A percentile compares a stretch with the other conserved stretches of the same genome.
These are phyloP conservation scores for Gyromitra esculenta DNA, from an alignment of 2,329 filamentous ascomycete genomes.

Conservation along the genomic window DNA sequence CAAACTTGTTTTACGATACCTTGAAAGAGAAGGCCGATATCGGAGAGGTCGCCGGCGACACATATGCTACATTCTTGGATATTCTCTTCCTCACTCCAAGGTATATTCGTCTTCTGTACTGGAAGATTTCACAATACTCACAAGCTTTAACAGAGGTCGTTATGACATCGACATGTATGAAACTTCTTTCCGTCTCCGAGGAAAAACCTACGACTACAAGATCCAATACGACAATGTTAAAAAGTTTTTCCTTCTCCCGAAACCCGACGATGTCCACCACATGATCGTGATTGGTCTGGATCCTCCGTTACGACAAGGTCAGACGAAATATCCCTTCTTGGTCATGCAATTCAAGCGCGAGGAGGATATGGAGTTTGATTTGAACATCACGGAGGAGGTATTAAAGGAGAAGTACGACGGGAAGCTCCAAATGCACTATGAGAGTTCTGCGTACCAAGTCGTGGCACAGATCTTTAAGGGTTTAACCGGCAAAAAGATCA, in stretches of 20 bases:
- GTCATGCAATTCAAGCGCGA: constrained; percentile 99
- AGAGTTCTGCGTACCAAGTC: constrained; percentile 90
- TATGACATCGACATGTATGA: constrained; percentile 99
- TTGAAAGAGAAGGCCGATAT: constrained; percentile 99
- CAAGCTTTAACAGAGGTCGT: constrained; percentile 74
- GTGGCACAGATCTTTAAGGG: constrained; percentile 96
- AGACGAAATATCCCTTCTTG: constrained; percentile 96
- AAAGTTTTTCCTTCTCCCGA: constrained; percentile 98
- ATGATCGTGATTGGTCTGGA: constrained; percentile 95
- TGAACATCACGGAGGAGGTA: constrained; percentile 93
- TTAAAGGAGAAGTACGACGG: constrained; percentile 87
- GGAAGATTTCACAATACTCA: constrained; percentile 50
- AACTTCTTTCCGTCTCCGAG: constrained; percentile 91
- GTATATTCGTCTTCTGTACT: constrained; percentile 63
- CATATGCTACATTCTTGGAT: constrained; percentile 95
- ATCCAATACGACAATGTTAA: constrained; percentile 98
- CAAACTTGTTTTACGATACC: constrained; percentile 97
- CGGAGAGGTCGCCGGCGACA: constrained; percentile 97
- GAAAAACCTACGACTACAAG: constrained; percentile 99
- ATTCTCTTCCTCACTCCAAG: constrained; percentile 95
- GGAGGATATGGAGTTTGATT: constrained; percentile 93
- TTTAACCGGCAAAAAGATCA: constrained; percentile 92
- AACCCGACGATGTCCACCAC: constrained; percentile 96
- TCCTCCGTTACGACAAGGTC: constrained; percentile 92
- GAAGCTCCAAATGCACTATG: constrained; percentile 87